Evolutionary conservation across 371 early-diverging fungal genomes (phyloP).

Genomic region (Furculomyces boomerangus): DNA sequence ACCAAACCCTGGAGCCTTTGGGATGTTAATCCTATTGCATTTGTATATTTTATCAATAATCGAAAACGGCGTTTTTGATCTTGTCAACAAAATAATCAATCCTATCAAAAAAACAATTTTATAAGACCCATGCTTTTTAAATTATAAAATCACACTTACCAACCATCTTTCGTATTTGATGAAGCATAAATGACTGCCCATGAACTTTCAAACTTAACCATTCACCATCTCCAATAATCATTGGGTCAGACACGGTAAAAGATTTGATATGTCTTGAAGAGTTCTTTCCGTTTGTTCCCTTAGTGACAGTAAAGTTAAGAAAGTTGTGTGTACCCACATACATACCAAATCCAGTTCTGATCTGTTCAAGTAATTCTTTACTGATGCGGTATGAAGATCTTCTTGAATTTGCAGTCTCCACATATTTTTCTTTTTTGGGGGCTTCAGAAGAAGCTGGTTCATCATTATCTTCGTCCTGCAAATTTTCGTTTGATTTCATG

Average conservation of each 20-base stretch:
- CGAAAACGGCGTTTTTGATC: constrained; percentile 44
- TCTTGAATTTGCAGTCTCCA: constrained; percentile 27
- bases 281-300: constrained; percentile 49
- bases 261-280: constrained; percentile 60
- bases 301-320: constrained; percentile 90
- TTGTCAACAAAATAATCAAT: constrained; percentile 61
- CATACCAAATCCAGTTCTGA: constrained; percentile 42
- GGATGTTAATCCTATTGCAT: constrained; percentile 66
- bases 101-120: not conserved
- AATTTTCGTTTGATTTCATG: constrained; percentile 2
- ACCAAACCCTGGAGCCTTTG: constrained; percentile 96
- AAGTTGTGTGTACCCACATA: constrained; percentile 90
- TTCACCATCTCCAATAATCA: constrained; percentile 55
- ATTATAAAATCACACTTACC: constrained; percentile 20
- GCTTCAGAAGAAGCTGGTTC: not conserved
- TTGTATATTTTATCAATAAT: constrained; percentile 47
- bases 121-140: not conserved
- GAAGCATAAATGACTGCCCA: constrained; percentile 98
- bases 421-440: constrained; percentile 5
- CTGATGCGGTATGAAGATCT: constrained; percentile 42
- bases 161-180: constrained; percentile 99
- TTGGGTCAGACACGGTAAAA: constrained; percentile 62
- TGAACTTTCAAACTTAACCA: constrained; percentile 86
- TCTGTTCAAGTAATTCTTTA: constrained; percentile 31
- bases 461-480: not conserved